Percentiles rank a stretch among this genome's conserved stretches.
phyloP scores from a whole-genome alignment of 352 stramenopile genomes.

The Globisporangium abappressorium region DNA sequence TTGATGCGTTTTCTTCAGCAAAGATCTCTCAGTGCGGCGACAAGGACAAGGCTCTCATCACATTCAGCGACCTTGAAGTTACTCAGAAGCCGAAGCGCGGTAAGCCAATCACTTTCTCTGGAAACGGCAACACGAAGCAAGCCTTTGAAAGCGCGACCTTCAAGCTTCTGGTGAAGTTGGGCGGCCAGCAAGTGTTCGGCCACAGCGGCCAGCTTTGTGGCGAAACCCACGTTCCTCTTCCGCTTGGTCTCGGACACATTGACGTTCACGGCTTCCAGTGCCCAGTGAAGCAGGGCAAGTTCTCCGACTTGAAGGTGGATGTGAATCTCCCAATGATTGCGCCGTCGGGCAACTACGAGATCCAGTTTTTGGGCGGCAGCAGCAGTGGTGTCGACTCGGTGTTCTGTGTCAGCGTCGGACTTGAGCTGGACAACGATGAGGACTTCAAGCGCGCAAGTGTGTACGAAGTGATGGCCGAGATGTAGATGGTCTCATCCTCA shows the following conservation, averaged over 20 bases:
- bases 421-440: slow-evolving; percentile 51
- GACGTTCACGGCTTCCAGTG: slow-evolving; percentile 79
- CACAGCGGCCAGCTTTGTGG: slow-evolving; percentile 76
- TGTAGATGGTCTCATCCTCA: slow-evolving; percentile 34
- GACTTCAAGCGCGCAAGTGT: slow-evolving; percentile 43
- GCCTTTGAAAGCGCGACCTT: slow-evolving; percentile 59
- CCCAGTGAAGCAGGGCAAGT: slow-evolving; percentile 63
- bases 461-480: slow-evolving; percentile 65
- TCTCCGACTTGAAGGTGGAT: slow-evolving; percentile 67
- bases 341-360: slow-evolving; percentile 78
- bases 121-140: slow-evolving; percentile 67
- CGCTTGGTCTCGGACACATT: slow-evolving; percentile 82
- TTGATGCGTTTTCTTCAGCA: slow-evolving; percentile 54
- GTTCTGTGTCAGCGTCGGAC: slow-evolving; percentile 79
- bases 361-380: slow-evolving; percentile 59
- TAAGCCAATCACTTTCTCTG: slow-evolving; percentile 68
- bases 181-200: slow-evolving; percentile 63
- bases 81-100: slow-evolving; percentile 64
- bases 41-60: slow-evolving; percentile 50
- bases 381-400: slow-evolving; percentile 39
- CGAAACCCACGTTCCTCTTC: slow-evolving; percentile 74
- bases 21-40: slow-evolving; percentile 84
- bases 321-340: slow-evolving; percentile 83
- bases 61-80: slow-evolving; percentile 71
- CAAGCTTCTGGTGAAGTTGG: slow-evolving; percentile 74